Evolutionary conservation across 208 protist species (phyloP).

Genomic region (Trypanosoma platydactyli): DNA sequence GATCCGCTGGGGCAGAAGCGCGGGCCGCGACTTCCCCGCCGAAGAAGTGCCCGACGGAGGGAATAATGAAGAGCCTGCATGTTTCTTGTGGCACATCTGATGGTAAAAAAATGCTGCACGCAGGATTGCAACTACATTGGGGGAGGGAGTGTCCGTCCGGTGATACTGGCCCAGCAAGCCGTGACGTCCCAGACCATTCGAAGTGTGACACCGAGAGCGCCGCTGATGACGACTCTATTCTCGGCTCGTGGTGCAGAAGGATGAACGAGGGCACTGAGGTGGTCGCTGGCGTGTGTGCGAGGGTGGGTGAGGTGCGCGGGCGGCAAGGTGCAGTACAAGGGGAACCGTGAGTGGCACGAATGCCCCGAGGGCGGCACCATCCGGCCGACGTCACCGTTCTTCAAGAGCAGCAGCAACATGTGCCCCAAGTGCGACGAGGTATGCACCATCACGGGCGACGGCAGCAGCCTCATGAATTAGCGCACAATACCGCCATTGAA

Average conservation of each 20-base stretch:
- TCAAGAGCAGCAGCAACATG: constrained; percentile 22
- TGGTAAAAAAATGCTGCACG: no score
- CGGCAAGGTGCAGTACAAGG: constrained; percentile 13
- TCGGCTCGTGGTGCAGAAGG: constrained; percentile 7
- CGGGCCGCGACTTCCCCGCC: no score
- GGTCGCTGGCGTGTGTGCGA: constrained; percentile 27
- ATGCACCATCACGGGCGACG: constrained; percentile 26
- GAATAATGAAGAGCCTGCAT: no score
- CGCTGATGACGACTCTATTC: constrained; percentile 1
- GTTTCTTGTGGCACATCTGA: no score
- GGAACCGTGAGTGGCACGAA: constrained; percentile 10
- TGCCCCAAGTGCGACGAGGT: constrained; percentile 52
- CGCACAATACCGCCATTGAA: not conserved
- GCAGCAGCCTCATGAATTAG: constrained; percentile 8
- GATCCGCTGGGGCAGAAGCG: no score
- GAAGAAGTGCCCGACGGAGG: no score
- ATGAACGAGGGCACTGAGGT: not conserved
- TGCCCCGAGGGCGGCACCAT: constrained; percentile 20
- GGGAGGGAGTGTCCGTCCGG: no score
- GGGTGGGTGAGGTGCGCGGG: constrained; percentile 15
- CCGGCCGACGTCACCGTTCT: constrained; percentile 14
- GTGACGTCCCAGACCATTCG: no score
- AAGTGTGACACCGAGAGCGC: not conserved
- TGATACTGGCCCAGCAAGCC: no score
- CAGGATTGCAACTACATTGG: no score